These are phyloP conservation scores for Scleroderma citrinum DNA, from an alignment of 768 basidiomycete species.

Conservation along the genomic window DNA sequence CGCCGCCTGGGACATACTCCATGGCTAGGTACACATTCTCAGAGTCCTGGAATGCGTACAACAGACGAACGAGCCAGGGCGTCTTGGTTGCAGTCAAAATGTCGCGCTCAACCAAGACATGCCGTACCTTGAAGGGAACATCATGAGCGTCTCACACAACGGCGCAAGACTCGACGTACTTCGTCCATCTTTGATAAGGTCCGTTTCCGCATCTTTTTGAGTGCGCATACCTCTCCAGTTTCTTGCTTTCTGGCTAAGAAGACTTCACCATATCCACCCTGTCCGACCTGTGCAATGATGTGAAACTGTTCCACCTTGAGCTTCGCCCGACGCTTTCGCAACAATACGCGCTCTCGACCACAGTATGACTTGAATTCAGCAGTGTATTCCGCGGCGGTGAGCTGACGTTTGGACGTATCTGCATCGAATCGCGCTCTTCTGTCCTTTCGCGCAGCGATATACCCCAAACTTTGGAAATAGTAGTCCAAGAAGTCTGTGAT, in stretches of 20 bases:
- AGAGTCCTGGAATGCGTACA: conserved; percentile 96
- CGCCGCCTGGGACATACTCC: conserved; percentile 99
- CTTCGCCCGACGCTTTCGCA: conserved; percentile 91
- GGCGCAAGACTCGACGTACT: conserved; percentile 37
- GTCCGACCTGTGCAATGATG: conserved; percentile 97
- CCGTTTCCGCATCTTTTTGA: conserved; percentile 96
- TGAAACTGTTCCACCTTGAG: conserved; percentile 93
- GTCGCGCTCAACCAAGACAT: conserved; percentile 95
- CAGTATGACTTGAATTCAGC: conserved; percentile 91
- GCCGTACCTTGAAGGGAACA: conserved; percentile 62
- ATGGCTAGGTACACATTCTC: conserved; percentile 93
- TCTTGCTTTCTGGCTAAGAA: conserved; percentile 94
- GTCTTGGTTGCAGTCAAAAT: conserved; percentile 97
- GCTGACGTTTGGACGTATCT: conserved; percentile 67
- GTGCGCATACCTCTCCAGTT: conserved; percentile 91
- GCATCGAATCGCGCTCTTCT: conserved; percentile 77
- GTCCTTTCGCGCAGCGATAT: conserved; percentile 80
- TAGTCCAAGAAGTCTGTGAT: conserved; percentile 89
- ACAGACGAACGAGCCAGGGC: conserved; percentile 89
- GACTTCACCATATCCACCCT: conserved; percentile 98
- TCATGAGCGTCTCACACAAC: background rate
- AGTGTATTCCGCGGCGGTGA: conserved; percentile 48
- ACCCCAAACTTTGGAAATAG: conserved; percentile 93
- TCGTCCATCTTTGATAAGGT: conserved; percentile 99
- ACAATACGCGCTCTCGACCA: conserved; percentile 86